These are phyloP conservation scores for Pichia kudriavzevii DNA, from an alignment of 1,139 yeast species.

Conservation along the genomic window DNA sequence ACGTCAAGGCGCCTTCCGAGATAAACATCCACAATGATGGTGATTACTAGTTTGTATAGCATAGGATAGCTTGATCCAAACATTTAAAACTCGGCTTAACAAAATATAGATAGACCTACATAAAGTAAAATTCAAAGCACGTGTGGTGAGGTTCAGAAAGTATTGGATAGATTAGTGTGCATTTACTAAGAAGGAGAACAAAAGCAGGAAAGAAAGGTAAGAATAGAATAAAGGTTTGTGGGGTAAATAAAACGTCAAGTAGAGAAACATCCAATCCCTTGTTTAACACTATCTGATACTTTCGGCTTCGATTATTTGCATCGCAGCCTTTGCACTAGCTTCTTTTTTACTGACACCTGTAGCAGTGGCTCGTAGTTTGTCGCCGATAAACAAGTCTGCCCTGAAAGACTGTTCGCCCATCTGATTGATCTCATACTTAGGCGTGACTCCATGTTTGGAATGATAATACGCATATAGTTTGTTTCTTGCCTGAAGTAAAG, in stretches of 20 bases:
- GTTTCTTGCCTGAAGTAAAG: slow-evolving; percentile 8
- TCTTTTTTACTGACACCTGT: slow-evolving; percentile 13
- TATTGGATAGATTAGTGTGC: too few relatives aligned
- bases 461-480: slow-evolving; percentile 11
- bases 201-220: too few relatives aligned
- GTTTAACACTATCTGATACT: too few relatives aligned
- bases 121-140: too few relatives aligned
- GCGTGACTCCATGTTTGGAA: slow-evolving; percentile 5
- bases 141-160: too few relatives aligned
- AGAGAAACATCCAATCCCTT: too few relatives aligned
- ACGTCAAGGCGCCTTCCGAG: slow-evolving; percentile 84
- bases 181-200: too few relatives aligned
- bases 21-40: slow-evolving; percentile 86
- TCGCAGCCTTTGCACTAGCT: slow-evolving; percentile 15
- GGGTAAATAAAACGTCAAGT: too few relatives aligned
- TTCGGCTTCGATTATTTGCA: slow-evolving; percentile 9
- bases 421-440: slow-evolving; percentile 6
- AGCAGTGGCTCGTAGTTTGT: slow-evolving; percentile 4
- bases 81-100: too few relatives aligned
- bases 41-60: slow-evolving; percentile 44
- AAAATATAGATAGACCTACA: neutral
- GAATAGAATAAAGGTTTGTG: too few relatives aligned
- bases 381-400: slow-evolving; percentile 6
- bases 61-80: too few relatives aligned
- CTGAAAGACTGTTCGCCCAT: slow-evolving; percentile 5